These are phyloP conservation scores for Penicillium sp. DNA, from an alignment of 2,329 filamentous ascomycete genomes.

Conservation along the genomic window DNA sequence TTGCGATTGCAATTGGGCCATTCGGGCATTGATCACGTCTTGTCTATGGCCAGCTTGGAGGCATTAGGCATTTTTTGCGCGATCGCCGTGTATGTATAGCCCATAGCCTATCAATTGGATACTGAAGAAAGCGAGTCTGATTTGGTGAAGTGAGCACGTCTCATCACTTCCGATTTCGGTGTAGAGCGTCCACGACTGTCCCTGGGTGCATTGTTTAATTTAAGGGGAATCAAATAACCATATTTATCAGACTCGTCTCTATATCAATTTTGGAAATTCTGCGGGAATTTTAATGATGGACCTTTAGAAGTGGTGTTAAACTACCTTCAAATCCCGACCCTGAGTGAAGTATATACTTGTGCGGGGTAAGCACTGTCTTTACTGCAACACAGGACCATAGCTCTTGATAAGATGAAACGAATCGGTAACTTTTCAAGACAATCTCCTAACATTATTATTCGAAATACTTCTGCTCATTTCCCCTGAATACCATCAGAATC, in stretches of 20 bases:
- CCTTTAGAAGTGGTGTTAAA: neutral
- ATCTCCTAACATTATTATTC: neutral
- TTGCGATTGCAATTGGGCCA: constrained; percentile 1
- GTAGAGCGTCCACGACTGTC: neutral
- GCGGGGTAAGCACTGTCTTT: neutral
- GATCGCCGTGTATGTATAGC: neutral
- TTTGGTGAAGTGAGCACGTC: neutral
- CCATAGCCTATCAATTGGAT: constrained; percentile 5
- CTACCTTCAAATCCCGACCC: neutral
- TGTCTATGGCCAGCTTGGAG: neutral
- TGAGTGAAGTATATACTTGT: neutral
- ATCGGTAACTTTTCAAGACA: neutral
- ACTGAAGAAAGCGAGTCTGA: neutral
- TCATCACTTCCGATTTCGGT: constrained; percentile 7
- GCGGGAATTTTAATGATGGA: neutral
- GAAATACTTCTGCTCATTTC: neutral
- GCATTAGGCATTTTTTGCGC: neutral
- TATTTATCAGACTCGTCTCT: neutral
- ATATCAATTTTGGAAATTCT: neutral
- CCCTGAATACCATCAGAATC: neutral
- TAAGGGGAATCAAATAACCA: neutral
- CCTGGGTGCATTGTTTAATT: too few species aligned
- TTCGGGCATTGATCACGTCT: constrained; percentile 1
- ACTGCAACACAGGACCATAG: neutral
- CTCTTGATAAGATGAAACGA: neutral